These are phyloP conservation scores for Solanum bulbocastanum DNA, from an alignment of 257 asterid genomes.

Conservation along the genomic window DNA sequence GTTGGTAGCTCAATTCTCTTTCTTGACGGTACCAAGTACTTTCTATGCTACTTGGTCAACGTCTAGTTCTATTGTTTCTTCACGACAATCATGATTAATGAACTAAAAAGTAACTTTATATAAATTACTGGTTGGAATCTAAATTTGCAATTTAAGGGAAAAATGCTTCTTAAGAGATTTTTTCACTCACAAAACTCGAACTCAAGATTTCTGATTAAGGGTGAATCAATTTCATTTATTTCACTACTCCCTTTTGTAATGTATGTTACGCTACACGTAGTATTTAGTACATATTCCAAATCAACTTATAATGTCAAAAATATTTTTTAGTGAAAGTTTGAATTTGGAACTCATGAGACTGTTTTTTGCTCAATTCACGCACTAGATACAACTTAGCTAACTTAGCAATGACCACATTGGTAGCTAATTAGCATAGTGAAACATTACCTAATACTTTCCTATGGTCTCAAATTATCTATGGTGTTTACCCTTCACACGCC, in stretches of 20 bases:
- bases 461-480: background rate
- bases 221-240: background rate
- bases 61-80: background rate
- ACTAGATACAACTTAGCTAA: background rate
- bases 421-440: background rate
- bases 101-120: background rate
- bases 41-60: background rate
- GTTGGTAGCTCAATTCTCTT: background rate
- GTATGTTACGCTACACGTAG: background rate
- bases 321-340: background rate
- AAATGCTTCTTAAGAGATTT: rapidly evolving
- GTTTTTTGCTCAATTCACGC: background rate
- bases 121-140: background rate
- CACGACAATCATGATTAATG: background rate
- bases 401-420: background rate
- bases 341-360: background rate
- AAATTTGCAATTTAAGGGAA: background rate
- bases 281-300: background rate
- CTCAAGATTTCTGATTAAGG: background rate
- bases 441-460: background rate
- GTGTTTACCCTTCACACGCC: background rate
- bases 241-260: background rate
- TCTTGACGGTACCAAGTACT: background rate
- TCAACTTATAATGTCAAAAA: background rate
- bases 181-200: background rate